Evolutionary conservation across 805 yeast genomes (phyloP).

Genomic region (Ogataea naganishii): DNA sequence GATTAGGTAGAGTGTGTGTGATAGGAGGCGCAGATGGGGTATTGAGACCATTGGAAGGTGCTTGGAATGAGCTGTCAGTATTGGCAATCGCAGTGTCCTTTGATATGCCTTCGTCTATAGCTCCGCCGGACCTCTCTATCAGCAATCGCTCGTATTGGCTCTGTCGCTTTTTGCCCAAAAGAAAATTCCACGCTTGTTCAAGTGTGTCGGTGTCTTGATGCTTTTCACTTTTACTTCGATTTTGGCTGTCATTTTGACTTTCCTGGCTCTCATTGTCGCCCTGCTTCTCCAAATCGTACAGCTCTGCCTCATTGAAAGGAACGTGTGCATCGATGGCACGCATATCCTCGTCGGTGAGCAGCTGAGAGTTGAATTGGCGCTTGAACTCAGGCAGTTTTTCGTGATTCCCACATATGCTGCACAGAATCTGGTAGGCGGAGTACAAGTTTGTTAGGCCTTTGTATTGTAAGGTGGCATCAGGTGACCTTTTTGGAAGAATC

Average conservation of each 20-base stretch:
- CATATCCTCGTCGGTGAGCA: constrained; percentile 29
- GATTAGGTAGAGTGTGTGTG: too few species aligned
- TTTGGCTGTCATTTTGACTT: constrained; percentile 2
- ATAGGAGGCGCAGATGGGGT: too few species aligned
- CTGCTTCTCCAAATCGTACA: constrained; percentile 5
- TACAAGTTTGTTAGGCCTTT: constrained; percentile 21
- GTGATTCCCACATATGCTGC: constrained; percentile 16
- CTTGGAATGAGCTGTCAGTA: constrained; percentile 3
- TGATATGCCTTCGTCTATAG: constrained; percentile 17
- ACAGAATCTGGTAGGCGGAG: constrained; percentile 16
- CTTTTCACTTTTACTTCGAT: constrained; percentile 7
- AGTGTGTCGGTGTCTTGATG: constrained; percentile 21
- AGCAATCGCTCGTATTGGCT: constrained; percentile 42
- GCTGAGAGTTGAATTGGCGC: constrained; percentile 21
- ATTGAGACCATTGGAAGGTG: constrained; percentile 3
- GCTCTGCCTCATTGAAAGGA: constrained; percentile 22
- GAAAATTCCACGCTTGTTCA: constrained; percentile 37
- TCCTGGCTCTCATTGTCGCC: not conserved
- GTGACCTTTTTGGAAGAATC: constrained; percentile 25
- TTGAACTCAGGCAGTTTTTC: constrained; percentile 14
- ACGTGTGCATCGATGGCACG: constrained; percentile 19
- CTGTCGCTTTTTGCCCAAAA: constrained; percentile 37
- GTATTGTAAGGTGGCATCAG: constrained; percentile 6
- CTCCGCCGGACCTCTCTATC: constrained; percentile 26
- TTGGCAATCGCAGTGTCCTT: constrained; percentile 8